Evolutionary conservation across 768 basidiomycete species (phyloP), one percentile per base, ranked within the genome.

Genomic region (Amanita molliuscula): DNA sequence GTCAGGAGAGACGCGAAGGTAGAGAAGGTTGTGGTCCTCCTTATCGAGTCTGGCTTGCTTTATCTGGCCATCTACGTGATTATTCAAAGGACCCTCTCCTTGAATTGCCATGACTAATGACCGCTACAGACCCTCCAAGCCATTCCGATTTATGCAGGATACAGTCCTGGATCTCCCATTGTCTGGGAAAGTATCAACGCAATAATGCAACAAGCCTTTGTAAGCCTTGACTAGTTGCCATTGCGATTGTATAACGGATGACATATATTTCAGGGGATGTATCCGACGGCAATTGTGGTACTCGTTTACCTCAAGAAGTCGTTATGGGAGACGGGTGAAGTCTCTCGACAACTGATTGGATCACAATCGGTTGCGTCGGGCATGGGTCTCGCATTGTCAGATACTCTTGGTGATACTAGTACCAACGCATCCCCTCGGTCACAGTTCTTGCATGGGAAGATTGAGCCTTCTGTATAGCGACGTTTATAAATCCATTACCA

Each of bases 111-210:
- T 41, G 1, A 33, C 35, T 48, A 26, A 53, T 9, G 45, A 29
- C 7, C 26, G 11, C 1, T 29, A 18, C 41, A 62, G 62, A 62
- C 61, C 0, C 53, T 65, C 9, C 62, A 62, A 59, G 61, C 62
- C 4, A 53, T 63, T 18, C 62, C 61, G 11, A 64, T 65, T 37
- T 64, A 62, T 18, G 61, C 58, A 8, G 59, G 58, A 20, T 53
- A 62, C 31, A 59, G 56, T 21, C 35, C 56, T 15, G 52, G 54
- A 6, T 59, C 61, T 18, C 29, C 55, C 0, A 47, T 62, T 8
- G 61, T 59, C 2, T 58, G 63, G 37, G 58, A 65, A 25, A 55
- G 58, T 2, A 57, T 62, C 42, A 63, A 65, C 26, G 62, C 63
- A 2, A 53, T 65, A 42, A 60, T 63, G 41, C 63, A 65, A 48